phyloP scores from a whole-genome alignment of 2,329 filamentous ascomycete species.

The Aureobasidium vineae region DNA sequence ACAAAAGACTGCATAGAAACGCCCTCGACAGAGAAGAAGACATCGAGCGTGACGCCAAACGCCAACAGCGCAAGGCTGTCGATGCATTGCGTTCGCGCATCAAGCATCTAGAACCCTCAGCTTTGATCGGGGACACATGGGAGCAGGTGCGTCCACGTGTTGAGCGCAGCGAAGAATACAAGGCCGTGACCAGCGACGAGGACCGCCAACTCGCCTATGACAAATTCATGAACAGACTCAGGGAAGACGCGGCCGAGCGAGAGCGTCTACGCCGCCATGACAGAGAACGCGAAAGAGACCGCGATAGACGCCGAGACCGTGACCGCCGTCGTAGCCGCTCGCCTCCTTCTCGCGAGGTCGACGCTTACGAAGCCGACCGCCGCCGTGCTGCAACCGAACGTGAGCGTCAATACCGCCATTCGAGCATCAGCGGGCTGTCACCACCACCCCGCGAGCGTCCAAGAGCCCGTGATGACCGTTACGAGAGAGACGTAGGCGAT shows the following conservation, averaged over 20 bases:
- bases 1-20: conserved; percentile 56
- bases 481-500: conserved; percentile 34
- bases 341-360: conserved; percentile 71
- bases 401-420: conserved; percentile 88
- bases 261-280: conserved; percentile 47
- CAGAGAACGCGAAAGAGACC: conserved; percentile 40
- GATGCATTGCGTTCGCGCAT: conserved; percentile 83
- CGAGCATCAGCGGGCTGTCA: conserved; percentile 46
- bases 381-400: conserved; percentile 91
- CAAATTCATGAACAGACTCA: conserved; percentile 85
- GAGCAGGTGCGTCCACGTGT: conserved; percentile 81
- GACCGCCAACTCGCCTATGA: conserved; percentile 81
- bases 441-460: conserved; percentile 35
- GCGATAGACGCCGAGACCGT: conserved; percentile 46
- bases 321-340: conserved; percentile 43
- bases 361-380: conserved; percentile 93
- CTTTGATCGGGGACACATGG: conserved; percentile 76
- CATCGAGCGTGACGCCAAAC: conserved; percentile 76
- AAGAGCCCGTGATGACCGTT: conserved; percentile 31
- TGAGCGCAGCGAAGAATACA: conserved; percentile 78
- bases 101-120: conserved; percentile 84
- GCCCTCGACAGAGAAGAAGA: conserved; percentile 58
- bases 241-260: conserved; percentile 74
- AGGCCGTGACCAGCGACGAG: conserved; percentile 78
- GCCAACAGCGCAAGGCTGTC: conserved; percentile 77